Evolutionary conservation across 768 basidiomycete genomes (phyloP), one percentile per base, ranked within the genome.

Genomic region (Agaricus sinodeliciosus): DNA sequence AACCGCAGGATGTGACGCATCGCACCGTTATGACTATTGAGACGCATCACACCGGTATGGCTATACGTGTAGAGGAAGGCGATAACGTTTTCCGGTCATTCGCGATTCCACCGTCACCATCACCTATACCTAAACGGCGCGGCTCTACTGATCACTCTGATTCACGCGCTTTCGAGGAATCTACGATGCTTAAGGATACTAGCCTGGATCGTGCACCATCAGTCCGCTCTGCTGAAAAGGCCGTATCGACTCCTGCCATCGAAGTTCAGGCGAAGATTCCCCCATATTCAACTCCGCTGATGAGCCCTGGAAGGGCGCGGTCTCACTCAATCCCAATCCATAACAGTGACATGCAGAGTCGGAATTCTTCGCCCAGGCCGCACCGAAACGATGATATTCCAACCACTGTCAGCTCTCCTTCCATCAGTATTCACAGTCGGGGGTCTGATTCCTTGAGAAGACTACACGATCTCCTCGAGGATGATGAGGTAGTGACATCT

Each of bases 401-500:
- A 53, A 37, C 45, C 59, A 49, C 57, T 15, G 43, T 42, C 31
- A 31, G 11, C 31, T 31, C 31, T 31, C 31, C 31, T 31, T 11
- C 31, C 11, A 31, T 31, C 31, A 65, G 59, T 58, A 59, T 49
- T 56, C 59, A 59, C 36, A 53, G 58, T 31, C 62, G 63, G 43
- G 64, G 70, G 59, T 59, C 62, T 40, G 61, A 69, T 42, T 62
- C 59, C 42, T 59, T 71, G 40, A 66, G 69, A 35, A 72, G 75
- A 54, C 62, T 83, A 7, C 67, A 76, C 27, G 76, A 78, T 54
- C 65, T 82, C 9, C 70, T 82, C 11, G 70, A 59, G 22, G 56
- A 68, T 43, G 74, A 75, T 49, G 74, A 75, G 48, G 64, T 72
- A 15, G 58, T 63, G 41, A 59, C 69, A 18, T 65, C 77, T 4